Base-by-base conservation (phyloP, 2,329 filamentous ascomycete genomes). In the Fusarium longipes region DNA sequence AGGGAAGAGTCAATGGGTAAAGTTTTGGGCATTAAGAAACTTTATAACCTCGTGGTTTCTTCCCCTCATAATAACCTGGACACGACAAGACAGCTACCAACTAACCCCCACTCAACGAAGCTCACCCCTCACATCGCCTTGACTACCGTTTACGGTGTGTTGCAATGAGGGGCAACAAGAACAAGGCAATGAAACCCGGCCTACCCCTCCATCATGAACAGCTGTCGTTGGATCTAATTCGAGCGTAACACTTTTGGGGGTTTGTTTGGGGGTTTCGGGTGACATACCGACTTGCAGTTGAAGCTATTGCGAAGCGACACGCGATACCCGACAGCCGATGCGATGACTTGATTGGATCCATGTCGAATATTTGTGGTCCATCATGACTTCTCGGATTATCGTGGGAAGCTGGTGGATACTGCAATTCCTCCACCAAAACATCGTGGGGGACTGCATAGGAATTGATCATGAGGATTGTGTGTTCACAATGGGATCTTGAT, bases 311-410 rank as follows among this genome's bases (percentile, higher is more conserved):
- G n/a, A 38, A 20, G 57, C 57, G 57, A 61, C 56, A 61, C 36
- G 57, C 57, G 57, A 61, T 60, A 61, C 14, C 57, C 56, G 57
- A 61, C 40, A 61, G 56, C 57, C 56, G 57, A 61, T 61, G 40
- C 22, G 1, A 10, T 15, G 22, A 54, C 30, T n/a, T 44, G 22
- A 61, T 61, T 61, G 57, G 57, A 6, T n/a, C n/a, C n/a, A n/a
- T 17, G 32, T 14, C 27, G 32, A 50, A 48, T 45, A 58, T 42
- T 59, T 55, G 43, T 25, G 33, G 9, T 43, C 29, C 61, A 69
- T 69, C 64, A 60, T 72, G 70, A 67, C 57, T 63, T 49, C 63
- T 55, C 67, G 67, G 67, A 68, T 65, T 70, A 71, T 70, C 62
- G 67, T 70, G 65, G 64, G 70, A 57, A 60, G n/a, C 49, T 59